Base-by-base conservation (phyloP, 371 early-diverging fungal genomes). In the Capillidium rhysosporum region DNA sequence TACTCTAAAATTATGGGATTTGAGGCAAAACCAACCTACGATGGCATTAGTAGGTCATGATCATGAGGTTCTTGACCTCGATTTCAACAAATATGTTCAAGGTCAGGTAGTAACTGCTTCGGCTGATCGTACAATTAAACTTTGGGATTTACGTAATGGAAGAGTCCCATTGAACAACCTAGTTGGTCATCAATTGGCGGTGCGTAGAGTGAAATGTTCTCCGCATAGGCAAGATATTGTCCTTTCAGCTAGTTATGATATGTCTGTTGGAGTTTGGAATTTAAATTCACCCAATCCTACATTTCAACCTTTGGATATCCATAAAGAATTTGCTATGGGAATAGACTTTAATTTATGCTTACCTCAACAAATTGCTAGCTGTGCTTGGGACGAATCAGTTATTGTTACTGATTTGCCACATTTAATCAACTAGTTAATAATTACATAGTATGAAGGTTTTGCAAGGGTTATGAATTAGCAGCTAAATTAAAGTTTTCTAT, bases 251-350 rank as follows among this genome's bases (percentile, higher is more conserved):
- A 77, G 78, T 2, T 95, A 95, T 63, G 94, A 95, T 60, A 95
- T 95, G 96, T 84, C 90, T 7, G 77, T 85, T 57, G 72, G 90
- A 24, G 67, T 92, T 45, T 93, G 93, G 94, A 86, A 93, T 64
- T 76, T 78, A n/a, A 67, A 73, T 4, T 64, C 59, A 7, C 75
- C 68, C 0, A 65, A 70, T 28, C 73, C 76, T 39, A 54, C 76
- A 58, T 64, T 77, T 23, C 66, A 74, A 54, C 71, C 82, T 8
- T 79, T 80, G 51, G 87, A 88, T 59, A 70, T 70, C 26, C 94
- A 95, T 57, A 79, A 85, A 0, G 96, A 95, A 68, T 95, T 95
- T 75, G 94, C 89, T 18, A 69, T 92, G 30, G 96, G 94, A 0
- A 64, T 92, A 31, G 96, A 95, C 64, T 88, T 82, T 61, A 83